Base-by-base conservation (phyloP, 2,329 filamentous ascomycete genomes). In the Helotiales sp. region DNA sequence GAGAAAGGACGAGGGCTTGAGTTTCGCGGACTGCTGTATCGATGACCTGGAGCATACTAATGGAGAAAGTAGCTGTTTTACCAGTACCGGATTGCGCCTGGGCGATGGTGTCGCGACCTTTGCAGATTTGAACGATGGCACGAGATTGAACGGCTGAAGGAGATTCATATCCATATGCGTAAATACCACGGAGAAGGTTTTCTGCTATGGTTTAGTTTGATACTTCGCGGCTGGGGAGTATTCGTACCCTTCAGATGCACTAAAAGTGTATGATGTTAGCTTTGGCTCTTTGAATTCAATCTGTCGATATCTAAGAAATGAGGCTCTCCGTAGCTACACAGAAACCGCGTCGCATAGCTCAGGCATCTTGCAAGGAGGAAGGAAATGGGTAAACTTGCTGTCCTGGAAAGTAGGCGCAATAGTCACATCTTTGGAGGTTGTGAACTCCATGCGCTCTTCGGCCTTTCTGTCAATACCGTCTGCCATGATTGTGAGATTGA, bases 111-210 rank as follows among this genome's bases (percentile, higher is more conserved):
- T 99, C 95, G 76, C 95, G 91, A 65, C 95, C 95, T 78, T 98
- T 98, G 85, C 95, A 99, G 71, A 99, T 90, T 78, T 98, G 95
- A 50, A 99, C 95, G 71, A 99, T 99, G 53, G 95, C 95, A 72
- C 95, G 91, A 66, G 93, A 97, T 79, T 99, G 95, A 17, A 99
- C 93, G 13, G 95, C 95, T 0, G 95, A 99, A 12, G 95, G 95
- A 2, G 95, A 97, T 74, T 99, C 95, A 77, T 98, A 99, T 64
- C 95, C 95, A 69, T 99, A 99, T 33, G 95, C 95, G 73, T 99
- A 99, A 73, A 99, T 93, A 64, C 95, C 95, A 66, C 95, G 93
- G 65, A 99, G 86, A 33, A 99, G 57, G 54, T 66, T 61, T 46
- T 65, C 40, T 44, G 22, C 10, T 44, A 9, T 44, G 6, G 5